Conservation (phyloP, 2,329 filamentous ascomycete species). For the Talaromyces marneffei region DNA sequence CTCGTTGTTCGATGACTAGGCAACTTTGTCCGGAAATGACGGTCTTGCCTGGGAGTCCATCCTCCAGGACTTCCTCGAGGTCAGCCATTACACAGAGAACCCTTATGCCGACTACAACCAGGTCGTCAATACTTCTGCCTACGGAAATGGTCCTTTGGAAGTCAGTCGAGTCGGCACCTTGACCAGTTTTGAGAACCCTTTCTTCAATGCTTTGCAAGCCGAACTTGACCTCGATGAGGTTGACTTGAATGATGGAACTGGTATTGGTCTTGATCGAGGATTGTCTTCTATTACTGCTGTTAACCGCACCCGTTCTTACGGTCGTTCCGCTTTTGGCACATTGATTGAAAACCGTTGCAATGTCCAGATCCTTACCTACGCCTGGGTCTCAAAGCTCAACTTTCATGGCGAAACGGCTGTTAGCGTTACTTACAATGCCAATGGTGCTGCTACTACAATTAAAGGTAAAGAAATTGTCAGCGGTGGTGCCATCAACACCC, state of each 20-base stretch:
- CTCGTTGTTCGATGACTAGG: slow-evolving; percentile 22
- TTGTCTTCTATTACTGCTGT: not conserved
- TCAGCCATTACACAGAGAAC: not conserved
- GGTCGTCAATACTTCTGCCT: not conserved
- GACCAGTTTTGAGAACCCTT: not conserved
- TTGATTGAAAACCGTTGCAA: not conserved
- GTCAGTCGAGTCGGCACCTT: not conserved
- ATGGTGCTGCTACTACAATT: not conserved
- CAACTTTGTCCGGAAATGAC: slow-evolving; percentile 17
- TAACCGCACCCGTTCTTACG: not conserved
- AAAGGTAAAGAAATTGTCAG: slow-evolving; percentile 37
- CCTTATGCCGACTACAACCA: not conserved
- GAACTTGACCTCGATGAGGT: not conserved
- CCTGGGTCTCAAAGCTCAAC: not conserved
- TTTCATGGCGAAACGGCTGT: not conserved
- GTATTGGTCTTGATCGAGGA: not conserved
- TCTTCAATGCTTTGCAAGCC: not conserved
- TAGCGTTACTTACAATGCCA: not conserved
- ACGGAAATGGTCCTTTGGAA: not conserved
- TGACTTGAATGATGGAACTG: not conserved
- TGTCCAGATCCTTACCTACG: not conserved
- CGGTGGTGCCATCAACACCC: slow-evolving; percentile 40
- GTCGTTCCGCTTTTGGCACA: not conserved
- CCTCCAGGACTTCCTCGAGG: not conserved
- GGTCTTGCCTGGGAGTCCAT: slow-evolving; percentile 15